Base-by-base conservation (phyloP, 2,329 filamentous ascomycete species). In the Cladosporium cucumerinum region DNA sequence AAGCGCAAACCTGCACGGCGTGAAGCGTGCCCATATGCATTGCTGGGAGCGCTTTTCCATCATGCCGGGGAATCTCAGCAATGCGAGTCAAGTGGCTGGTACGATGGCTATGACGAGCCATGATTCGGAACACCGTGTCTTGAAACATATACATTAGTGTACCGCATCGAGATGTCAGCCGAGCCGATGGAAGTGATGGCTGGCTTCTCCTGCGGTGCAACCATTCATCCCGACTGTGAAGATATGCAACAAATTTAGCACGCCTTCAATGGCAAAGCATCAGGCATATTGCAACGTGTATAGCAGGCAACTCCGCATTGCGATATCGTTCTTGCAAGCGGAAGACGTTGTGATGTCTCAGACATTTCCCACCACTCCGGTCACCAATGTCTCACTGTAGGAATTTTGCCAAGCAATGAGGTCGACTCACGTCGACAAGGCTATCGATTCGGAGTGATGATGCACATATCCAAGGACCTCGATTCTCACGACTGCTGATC, bases 81-180 rank as follows among this genome's bases (percentile, higher is more conserved):
- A 55, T 8, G 60, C 32, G 48, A 54, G 48, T 62, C 60, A 62
- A 46, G 60, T 34, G 60, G 60, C 60, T 55, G 60, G 60, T 55
- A 55, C 49, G 60, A 55, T 62, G 58, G 58, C 58, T 61, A 48
- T 39, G 30, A 61, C 43, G 58, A 61, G 58, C 58, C 58, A 61
- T 34, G 26, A 30, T 52, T 61, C 58, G 46, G 34, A 39, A 61
- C 46, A 39, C 21, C n/a, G 21, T 21, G 23, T 36, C 52, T 48
- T 14, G 26, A 48, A 51, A n/a, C 46, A 46, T 28, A 21, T 5
- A 30, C 3, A 5, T n/a, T 51, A 61, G 58, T 34, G 43, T 61
- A 34, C 58, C 57, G 43, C 23, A n/a, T 39, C 26, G 25, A 11
- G 39, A 28, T n/a, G 14, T 32, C 26, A 25, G 46, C 25, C 26